phyloP scores from a whole-genome alignment of 495 filamentous ascomycete genomes.

The Aspergillus indologenus region DNA sequence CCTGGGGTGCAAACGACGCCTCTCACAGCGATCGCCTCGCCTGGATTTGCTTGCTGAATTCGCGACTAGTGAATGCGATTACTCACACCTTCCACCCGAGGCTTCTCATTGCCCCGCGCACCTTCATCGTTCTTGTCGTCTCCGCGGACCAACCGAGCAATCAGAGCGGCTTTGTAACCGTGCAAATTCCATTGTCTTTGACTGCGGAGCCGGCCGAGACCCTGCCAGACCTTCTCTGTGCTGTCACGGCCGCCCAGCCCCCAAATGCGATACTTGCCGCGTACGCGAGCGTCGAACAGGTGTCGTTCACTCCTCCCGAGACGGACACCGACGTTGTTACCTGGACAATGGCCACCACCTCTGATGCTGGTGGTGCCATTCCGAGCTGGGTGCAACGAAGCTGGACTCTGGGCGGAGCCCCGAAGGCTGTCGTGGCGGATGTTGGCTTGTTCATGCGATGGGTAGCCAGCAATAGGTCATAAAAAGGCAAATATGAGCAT shows the following conservation, averaged over 20 bases:
- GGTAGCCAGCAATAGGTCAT: constrained; percentile 40
- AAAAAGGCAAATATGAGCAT: neutral
- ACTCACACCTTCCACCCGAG: constrained; percentile 39
- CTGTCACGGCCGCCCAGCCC: constrained; percentile 27
- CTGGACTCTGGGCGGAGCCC: constrained; percentile 55
- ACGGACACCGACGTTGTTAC: constrained; percentile 37
- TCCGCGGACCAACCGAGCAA: constrained; percentile 25
- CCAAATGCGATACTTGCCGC: constrained; percentile 48
- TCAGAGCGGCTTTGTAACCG: constrained; percentile 47
- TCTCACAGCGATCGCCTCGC: neutral
- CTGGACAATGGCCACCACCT: constrained; percentile 72
- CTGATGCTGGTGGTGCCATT: constrained; percentile 63
- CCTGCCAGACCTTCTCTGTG: constrained; percentile 24
- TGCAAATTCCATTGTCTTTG: constrained; percentile 52
- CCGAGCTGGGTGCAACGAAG: constrained; percentile 63
- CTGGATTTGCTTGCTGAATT: neutral
- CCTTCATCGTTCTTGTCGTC: constrained; percentile 37
- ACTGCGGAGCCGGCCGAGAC: constrained; percentile 27
- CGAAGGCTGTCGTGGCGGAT: constrained; percentile 65
- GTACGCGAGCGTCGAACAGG: constrained; percentile 62
- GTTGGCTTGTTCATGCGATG: constrained; percentile 66
- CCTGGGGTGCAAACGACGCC: neutral
- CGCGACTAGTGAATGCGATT: constrained; percentile 37
- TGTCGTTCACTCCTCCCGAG: constrained; percentile 23
- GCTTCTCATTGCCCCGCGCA: constrained; percentile 35